A percentile compares a stretch with the other conserved stretches of the same genome.
phyloP scores from a whole-genome alignment of 108 stramenopile genomes.

The Cylindrotheca fusiformis region DNA sequence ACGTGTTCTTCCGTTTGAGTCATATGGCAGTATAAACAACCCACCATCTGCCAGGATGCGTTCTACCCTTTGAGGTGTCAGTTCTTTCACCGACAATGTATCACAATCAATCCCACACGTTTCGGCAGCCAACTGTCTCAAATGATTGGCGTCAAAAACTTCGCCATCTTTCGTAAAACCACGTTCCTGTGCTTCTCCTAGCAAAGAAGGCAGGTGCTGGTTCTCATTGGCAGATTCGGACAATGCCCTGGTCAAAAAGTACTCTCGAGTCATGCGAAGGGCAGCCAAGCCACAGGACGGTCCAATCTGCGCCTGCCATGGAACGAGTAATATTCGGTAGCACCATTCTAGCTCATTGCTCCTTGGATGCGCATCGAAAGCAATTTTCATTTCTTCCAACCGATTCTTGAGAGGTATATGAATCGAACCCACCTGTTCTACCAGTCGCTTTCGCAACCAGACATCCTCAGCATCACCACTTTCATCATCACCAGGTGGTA shows the following conservation, averaged over 20 bases:
- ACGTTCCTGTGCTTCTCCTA: constrained; percentile 26
- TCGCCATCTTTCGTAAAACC: constrained; percentile 41
- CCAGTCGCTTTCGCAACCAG: constrained; percentile 38
- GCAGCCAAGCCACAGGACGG: constrained; percentile 46
- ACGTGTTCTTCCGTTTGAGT: constrained; percentile 29
- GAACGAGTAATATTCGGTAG: constrained; percentile 12
- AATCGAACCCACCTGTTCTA: constrained; percentile 25
- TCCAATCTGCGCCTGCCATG: constrained; percentile 40
- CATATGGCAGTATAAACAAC: constrained; percentile 36
- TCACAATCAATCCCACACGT: constrained; percentile 26
- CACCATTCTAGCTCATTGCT: neutral
- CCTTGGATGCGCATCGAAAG: neutral
- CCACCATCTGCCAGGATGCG: constrained; percentile 7
- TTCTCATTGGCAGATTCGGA: neutral
- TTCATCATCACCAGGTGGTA: constrained; percentile 5
- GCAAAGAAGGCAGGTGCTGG: constrained; percentile 16
- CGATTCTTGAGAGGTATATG: constrained; percentile 11
- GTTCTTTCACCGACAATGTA: neutral
- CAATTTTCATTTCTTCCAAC: constrained; percentile 11
- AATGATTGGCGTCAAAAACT: constrained; percentile 31
- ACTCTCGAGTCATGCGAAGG: constrained; percentile 35
- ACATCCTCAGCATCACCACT: constrained; percentile 20
- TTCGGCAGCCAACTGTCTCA: constrained; percentile 13
- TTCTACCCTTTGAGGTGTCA: constrained; percentile 1
- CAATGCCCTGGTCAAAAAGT: neutral